Conservation (phyloP, 352 stramenopile species). For the Pelagophyceae sp. region DNA sequence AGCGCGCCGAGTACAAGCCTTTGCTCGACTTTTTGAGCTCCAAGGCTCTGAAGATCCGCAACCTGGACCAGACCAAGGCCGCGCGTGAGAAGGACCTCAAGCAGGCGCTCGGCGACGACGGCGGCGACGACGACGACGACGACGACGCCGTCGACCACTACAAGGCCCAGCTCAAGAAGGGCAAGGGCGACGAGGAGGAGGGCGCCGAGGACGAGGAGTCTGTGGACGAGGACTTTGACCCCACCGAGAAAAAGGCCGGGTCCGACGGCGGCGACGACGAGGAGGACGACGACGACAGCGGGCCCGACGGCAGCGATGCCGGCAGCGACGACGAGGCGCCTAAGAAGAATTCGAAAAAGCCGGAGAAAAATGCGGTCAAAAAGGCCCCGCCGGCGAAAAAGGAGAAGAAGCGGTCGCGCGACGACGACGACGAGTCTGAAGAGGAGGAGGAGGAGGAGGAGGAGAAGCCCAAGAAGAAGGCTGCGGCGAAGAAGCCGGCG, state of each 20-base stretch:
- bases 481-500: conserved; percentile 24
- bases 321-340: conserved; percentile 58
- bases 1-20: conserved; percentile 82
- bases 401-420: conserved; percentile 34
- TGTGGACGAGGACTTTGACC: conserved; percentile 76
- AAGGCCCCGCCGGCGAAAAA: neutral
- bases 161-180: conserved; percentile 46
- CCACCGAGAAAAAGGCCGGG: conserved; percentile 48
- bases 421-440: conserved; percentile 28
- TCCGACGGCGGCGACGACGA: conserved; percentile 25
- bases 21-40: conserved; percentile 86
- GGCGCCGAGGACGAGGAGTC: conserved; percentile 63
- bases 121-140: conserved; percentile 44
- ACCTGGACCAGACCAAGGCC: conserved; percentile 73
- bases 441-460: neutral
- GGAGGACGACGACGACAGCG: conserved; percentile 71
- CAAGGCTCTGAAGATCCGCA: conserved; percentile 85
- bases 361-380: neutral
- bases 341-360: conserved; percentile 42
- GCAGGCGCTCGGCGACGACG: conserved; percentile 23
- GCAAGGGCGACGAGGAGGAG: conserved; percentile 43
- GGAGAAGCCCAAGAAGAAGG: conserved; percentile 35
- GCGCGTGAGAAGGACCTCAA: conserved; percentile 15
- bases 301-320: conserved; percentile 62
- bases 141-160: conserved; percentile 39